These are phyloP conservation scores for Backusella australiensis DNA, from an alignment of 192 early-diverging fungal species.

Conservation along the genomic window DNA sequence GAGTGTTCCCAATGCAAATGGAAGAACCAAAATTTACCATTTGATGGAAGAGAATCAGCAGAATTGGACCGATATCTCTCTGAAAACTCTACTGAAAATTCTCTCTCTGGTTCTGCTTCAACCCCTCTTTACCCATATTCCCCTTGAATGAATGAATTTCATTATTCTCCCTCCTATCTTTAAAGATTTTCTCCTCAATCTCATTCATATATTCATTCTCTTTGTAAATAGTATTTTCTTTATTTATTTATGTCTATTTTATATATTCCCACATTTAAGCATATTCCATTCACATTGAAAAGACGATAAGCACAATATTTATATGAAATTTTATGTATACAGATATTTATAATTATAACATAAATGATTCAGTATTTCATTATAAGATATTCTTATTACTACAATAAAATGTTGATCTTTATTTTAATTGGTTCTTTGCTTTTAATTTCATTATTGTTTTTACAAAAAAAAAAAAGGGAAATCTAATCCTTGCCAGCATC, in stretches of 20 bases:
- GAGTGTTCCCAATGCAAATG: slow-evolving; percentile 34
- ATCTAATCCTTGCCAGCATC: slow-evolving; percentile 55
- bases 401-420: background rate
- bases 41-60: slow-evolving; percentile 7
- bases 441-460: background rate
- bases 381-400: background rate
- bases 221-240: background rate
- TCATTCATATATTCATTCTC: background rate
- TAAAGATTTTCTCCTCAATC: background rate
- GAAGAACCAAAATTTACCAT: slow-evolving; percentile 28
- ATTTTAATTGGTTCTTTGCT: background rate
- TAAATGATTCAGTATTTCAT: background rate
- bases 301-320: background rate
- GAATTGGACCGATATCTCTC: slow-evolving; percentile 8
- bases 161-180: background rate
- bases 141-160: background rate
- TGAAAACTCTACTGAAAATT: slow-evolving; percentile 1
- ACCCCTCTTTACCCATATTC: background rate
- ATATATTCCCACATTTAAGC: background rate
- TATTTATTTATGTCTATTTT: background rate
- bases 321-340: background rate
- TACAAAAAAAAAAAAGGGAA: background rate
- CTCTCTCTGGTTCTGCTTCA: background rate
- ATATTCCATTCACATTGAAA: background rate
- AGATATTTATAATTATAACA: background rate